These are phyloP conservation scores for Tanacetum coccineum DNA, from an alignment of 129 eudicot genomes.

Conservation along the genomic window DNA sequence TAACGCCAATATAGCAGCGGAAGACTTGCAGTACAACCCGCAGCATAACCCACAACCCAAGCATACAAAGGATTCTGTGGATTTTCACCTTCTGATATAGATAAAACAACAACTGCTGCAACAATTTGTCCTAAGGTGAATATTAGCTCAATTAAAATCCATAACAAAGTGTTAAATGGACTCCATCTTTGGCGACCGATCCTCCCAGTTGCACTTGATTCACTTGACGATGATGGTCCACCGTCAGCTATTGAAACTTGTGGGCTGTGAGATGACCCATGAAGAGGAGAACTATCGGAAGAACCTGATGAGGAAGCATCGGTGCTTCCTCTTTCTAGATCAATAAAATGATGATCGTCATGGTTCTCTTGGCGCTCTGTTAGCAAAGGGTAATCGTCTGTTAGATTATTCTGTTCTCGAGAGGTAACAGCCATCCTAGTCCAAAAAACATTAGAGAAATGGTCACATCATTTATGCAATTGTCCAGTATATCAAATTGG, in stretches of 20 bases:
- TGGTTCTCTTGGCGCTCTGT: constrained; percentile 35
- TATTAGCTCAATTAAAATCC: constrained; percentile 57
- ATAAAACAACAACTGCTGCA: constrained; percentile 49
- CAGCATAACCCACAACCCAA: constrained; percentile 67
- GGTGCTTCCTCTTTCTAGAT: constrained; percentile 38
- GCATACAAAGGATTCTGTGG: constrained; percentile 65
- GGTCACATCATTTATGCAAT: constrained; percentile 10
- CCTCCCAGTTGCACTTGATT: constrained; percentile 20
- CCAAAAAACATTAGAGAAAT: constrained; percentile 13
- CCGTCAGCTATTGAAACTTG: constrained; percentile 26
- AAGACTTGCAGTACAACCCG: constrained; percentile 48
- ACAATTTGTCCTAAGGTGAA: constrained; percentile 49
- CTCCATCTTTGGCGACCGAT: constrained; percentile 50
- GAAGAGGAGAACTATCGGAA: constrained; percentile 18
- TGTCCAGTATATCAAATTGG: not conserved
- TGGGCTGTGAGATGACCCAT: constrained; percentile 24
- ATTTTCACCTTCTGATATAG: constrained; percentile 46
- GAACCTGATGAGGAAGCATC: constrained; percentile 36
- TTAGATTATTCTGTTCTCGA: constrained; percentile 33
- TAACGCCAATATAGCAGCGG: constrained; percentile 68
- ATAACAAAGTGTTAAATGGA: constrained; percentile 49
- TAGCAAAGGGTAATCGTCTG: constrained; percentile 53
- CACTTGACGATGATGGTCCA: constrained; percentile 31
- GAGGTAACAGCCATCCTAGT: constrained; percentile 47
- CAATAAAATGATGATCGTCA: constrained; percentile 40